Percentiles rank a stretch among this genome's conserved stretches.
phyloP scores from a whole-genome alignment of 768 basidiomycete species.

The Grammothele lineata region DNA sequence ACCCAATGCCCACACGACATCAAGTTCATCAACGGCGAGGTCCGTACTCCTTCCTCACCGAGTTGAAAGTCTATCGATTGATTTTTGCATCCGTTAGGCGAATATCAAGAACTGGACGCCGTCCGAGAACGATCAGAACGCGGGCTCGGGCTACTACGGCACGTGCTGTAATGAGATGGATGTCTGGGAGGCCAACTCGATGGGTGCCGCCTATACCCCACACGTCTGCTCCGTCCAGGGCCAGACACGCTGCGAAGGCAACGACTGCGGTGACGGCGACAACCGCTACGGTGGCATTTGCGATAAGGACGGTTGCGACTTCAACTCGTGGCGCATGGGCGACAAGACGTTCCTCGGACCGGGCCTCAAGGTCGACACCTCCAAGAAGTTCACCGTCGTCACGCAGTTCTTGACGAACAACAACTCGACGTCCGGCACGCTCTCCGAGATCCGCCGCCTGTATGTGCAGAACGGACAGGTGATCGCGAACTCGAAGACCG shows the following conservation, averaged over 20 bases:
- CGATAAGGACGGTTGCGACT: slow-evolving; percentile 57
- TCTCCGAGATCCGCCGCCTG: slow-evolving; percentile 51
- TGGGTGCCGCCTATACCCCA: slow-evolving; percentile 26
- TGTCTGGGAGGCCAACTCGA: slow-evolving; percentile 32
- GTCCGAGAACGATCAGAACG: slow-evolving; percentile 21
- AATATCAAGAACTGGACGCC: slow-evolving; percentile 25
- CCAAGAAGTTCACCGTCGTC: slow-evolving; percentile 49
- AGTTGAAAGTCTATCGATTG: background rate
- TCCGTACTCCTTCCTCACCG: slow-evolving; percentile 16
- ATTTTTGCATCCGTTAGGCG: slow-evolving; percentile 25
- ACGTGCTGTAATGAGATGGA: slow-evolving; percentile 34
- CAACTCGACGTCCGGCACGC: slow-evolving; percentile 41
- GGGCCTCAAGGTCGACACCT: slow-evolving; percentile 47
- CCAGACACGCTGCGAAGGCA: slow-evolving; percentile 43
- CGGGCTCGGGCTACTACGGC: slow-evolving; percentile 27
- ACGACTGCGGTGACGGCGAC: slow-evolving; percentile 28
- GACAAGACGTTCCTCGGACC: slow-evolving; percentile 43
- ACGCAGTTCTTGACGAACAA: slow-evolving; percentile 52
- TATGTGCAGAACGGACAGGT: slow-evolving; percentile 53
- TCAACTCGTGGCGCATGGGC: slow-evolving; percentile 60
- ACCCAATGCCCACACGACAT: slow-evolving; percentile 56
- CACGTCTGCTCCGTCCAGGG: slow-evolving; percentile 35
- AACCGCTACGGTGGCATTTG: slow-evolving; percentile 42
- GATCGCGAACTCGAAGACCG: slow-evolving; percentile 47
- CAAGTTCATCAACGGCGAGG: slow-evolving; percentile 57